Conservation (phyloP, 1,139 yeast species). For the Lodderomyces pseudojiufengensis region DNA sequence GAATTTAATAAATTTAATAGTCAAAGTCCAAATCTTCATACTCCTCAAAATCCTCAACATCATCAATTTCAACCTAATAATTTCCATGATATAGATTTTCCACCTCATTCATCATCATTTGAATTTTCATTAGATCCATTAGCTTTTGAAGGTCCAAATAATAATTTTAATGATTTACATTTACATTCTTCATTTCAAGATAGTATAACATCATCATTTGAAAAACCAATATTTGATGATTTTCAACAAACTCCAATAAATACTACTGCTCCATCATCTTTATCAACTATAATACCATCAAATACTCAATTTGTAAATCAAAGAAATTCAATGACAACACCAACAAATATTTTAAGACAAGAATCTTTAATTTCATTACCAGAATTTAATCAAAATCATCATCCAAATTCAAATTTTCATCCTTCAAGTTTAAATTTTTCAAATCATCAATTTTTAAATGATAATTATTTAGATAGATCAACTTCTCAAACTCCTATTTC, state of each 20-base stretch:
- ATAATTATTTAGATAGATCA: constrained; percentile 5
- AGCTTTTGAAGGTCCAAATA: constrained; percentile 33
- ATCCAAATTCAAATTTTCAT: background rate
- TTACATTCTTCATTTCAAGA: constrained; percentile 7
- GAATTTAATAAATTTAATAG: constrained; percentile 9
- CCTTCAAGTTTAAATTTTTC: no score
- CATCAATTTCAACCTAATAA: constrained; percentile 2
- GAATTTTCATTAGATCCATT: constrained; percentile 32
- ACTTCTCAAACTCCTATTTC: constrained; percentile 7
- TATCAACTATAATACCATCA: constrained; percentile 10
- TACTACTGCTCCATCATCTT: constrained; percentile 6
- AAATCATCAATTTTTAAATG: background rate
- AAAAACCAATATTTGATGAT: constrained; percentile 14
- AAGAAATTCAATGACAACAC: constrained; percentile 12
- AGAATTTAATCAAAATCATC: constrained; percentile 15
- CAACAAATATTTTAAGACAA: constrained; percentile 18
- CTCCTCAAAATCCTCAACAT: constrained; percentile 7
- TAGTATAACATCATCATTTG: constrained; percentile 11
- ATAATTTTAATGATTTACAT: constrained; percentile 15
- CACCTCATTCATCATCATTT: constrained; percentile 13
- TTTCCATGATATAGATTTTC: background rate
- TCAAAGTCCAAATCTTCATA: constrained; percentile 4
- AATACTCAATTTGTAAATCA: constrained; percentile 8
- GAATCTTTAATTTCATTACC: constrained; percentile 27
- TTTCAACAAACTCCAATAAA: constrained; percentile 11